phyloP scores from a whole-genome alignment of 2,329 filamentous ascomycete genomes.

The Escovopsis sp. region DNA sequence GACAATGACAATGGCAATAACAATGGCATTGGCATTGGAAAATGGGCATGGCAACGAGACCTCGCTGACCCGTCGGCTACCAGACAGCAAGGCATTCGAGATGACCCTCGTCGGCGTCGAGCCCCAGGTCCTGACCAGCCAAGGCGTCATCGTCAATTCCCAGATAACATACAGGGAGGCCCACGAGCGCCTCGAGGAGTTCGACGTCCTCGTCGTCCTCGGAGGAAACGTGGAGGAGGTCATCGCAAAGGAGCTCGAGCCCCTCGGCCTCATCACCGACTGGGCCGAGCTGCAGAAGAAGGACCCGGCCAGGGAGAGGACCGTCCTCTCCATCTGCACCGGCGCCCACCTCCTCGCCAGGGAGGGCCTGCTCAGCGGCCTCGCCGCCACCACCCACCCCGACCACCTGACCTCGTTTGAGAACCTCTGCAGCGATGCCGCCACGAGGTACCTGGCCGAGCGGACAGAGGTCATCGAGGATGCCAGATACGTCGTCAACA shows the following conservation, averaged over 20 bases:
- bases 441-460: slow-evolving; percentile 54
- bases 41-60: too few relatives aligned
- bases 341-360: slow-evolving; percentile 65
- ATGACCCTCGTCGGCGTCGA: slow-evolving; percentile 40
- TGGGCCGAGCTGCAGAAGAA: slow-evolving; percentile 69
- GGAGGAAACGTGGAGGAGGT: slow-evolving; percentile 53
- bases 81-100: slow-evolving; percentile 43
- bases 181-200: slow-evolving; percentile 56
- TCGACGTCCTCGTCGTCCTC: slow-evolving; percentile 65
- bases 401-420: slow-evolving; percentile 70
- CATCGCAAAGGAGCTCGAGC: slow-evolving; percentile 53
- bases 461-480: slow-evolving; percentile 74
- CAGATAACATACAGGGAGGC: slow-evolving; percentile 71
- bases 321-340: slow-evolving; percentile 66
- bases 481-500: slow-evolving; percentile 76
- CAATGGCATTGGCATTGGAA: too few relatives aligned
- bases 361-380: slow-evolving; percentile 61
- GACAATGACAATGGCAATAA: background rate
- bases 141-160: slow-evolving; percentile 57
- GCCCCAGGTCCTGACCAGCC: slow-evolving; percentile 38
- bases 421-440: slow-evolving; percentile 62
- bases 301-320: slow-evolving; percentile 66
- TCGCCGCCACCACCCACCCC: slow-evolving; percentile 71
- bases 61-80: slow-evolving; percentile 4
- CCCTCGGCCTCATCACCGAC: slow-evolving; percentile 56